A percentile compares a stretch with the other conserved stretches of the same genome.
Conservation (phyloP, 306 rosid species). For the Hippophae tibetana region DNA sequence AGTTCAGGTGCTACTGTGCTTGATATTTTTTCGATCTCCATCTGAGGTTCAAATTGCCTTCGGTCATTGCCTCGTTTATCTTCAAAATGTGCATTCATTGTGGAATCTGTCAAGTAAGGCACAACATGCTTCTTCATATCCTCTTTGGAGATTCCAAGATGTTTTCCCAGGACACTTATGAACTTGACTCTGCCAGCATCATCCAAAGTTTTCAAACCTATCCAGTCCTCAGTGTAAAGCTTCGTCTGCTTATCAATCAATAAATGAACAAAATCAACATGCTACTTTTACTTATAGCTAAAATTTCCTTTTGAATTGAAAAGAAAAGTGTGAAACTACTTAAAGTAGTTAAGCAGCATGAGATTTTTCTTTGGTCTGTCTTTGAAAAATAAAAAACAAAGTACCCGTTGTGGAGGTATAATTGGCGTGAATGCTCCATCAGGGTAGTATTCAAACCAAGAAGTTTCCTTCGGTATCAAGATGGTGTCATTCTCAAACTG, state of each 20-base stretch:
- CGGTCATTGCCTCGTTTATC: slow-evolving; percentile 8
- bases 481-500: slow-evolving; percentile 82
- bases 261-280: neutral
- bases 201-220: slow-evolving; percentile 67
- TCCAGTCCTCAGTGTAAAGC: slow-evolving; percentile 79
- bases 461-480: slow-evolving; percentile 72
- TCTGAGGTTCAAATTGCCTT: slow-evolving; percentile 3
- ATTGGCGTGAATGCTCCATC: slow-evolving; percentile 62
- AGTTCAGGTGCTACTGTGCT: slow-evolving; percentile 6
- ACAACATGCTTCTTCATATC: slow-evolving; percentile 54
- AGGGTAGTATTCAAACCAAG: slow-evolving; percentile 90
- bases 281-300: too few relatives aligned
- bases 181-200: slow-evolving; percentile 68
- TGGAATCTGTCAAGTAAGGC: slow-evolving; percentile 34
- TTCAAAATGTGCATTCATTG: neutral
- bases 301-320: neutral
- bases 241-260: slow-evolving; percentile 42
- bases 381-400: neutral
- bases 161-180: slow-evolving; percentile 57
- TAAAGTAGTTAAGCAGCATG: too few relatives aligned
- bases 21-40: slow-evolving; percentile 13
- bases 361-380: too few relatives aligned
- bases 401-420: slow-evolving; percentile 53
- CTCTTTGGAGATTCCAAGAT: slow-evolving; percentile 47
- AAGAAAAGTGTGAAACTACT: too few relatives aligned